Conservation (phyloP, 2,329 filamentous ascomycete species). For the Gliomastix tumulicola region DNA sequence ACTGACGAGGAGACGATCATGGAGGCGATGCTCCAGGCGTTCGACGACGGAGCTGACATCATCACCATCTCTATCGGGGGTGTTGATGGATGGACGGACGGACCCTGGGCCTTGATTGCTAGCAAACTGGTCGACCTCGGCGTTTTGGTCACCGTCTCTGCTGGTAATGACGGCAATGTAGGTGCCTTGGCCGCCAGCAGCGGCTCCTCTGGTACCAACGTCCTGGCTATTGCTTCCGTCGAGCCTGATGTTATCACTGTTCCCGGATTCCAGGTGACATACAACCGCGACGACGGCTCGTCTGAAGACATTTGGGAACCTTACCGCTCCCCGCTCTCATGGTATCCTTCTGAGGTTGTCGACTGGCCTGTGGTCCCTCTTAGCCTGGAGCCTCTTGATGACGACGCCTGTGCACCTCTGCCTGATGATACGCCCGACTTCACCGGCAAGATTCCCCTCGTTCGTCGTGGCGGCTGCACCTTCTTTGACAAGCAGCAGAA, state of each 20-base stretch:
- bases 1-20: constrained; percentile 20
- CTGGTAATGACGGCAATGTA: constrained; percentile 32
- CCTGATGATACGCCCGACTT: constrained; percentile 11
- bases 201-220: constrained; percentile 30
- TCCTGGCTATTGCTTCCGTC: constrained; percentile 35
- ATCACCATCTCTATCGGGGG: constrained; percentile 22
- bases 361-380: constrained; percentile 21
- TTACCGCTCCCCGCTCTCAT: constrained; percentile 23
- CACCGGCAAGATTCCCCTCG: constrained; percentile 14
- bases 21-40: constrained; percentile 24
- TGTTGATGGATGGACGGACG: constrained; percentile 17
- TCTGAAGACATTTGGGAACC: constrained; percentile 14
- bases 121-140: constrained; percentile 24
- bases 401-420: constrained; percentile 17
- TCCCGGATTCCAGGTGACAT: constrained; percentile 20
- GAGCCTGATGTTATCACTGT: constrained; percentile 19
- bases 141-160: constrained; percentile 32
- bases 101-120: constrained; percentile 21
- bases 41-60: constrained; percentile 18
- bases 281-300: constrained; percentile 11
- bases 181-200: constrained; percentile 30
- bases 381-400: constrained; percentile 14
- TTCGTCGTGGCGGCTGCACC: constrained; percentile 20
- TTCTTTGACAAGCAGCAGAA: constrained; percentile 15
- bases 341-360: constrained; percentile 23